Base-by-base conservation (phyloP, 2,329 filamentous ascomycete genomes). In the Fusarium anthophilum region DNA sequence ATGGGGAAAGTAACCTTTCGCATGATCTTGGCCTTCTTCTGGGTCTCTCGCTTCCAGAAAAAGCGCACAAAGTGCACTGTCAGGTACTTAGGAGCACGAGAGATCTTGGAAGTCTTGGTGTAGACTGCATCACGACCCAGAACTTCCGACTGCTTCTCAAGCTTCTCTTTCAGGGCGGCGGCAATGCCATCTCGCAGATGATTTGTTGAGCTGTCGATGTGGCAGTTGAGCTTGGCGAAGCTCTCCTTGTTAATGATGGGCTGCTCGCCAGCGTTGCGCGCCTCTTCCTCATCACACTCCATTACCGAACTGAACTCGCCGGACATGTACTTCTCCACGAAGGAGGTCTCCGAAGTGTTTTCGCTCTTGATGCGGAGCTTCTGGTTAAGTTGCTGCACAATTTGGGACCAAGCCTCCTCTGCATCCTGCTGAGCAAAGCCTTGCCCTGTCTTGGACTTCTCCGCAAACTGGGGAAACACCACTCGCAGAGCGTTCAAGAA, bases 1-100 rank as follows among this genome's bases (percentile, higher is more conserved):
- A 94, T 91, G 12, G 96, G 96, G 81, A 99, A 99, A 0, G 94
- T 96, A 65, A 99, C 96, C 85, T 98, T 99, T 81, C 95, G 94
- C 94, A 99, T 96, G 78, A 99, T 99, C 88, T 99, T 99, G 76
- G 96, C 95, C 88, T 99, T 99, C 87, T 98, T 98, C 83, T 97
- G 93, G 8, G 94, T 95, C 76, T 97, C 94, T 53, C 93, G 91
- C 81, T 97, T 96, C 96, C 96, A 99, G 86, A 96, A 98, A 86
- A 99, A 99, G 74, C 96, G 94, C 64, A 99, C 94, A 82, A 99
- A 98, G 83, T 99, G 96, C 8, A 99, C 94, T 0, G 96, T 96
- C 50, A 99, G 88, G 81, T 99, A 98, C 83, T 98, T 97, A 24
- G 96, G 96, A 55, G 98, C 87, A 26, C 96, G 92, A 17, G 95